Evolutionary conservation across 75 land plant species (phyloP).

Genomic region (Pseudotsuga menziesii): DNA sequence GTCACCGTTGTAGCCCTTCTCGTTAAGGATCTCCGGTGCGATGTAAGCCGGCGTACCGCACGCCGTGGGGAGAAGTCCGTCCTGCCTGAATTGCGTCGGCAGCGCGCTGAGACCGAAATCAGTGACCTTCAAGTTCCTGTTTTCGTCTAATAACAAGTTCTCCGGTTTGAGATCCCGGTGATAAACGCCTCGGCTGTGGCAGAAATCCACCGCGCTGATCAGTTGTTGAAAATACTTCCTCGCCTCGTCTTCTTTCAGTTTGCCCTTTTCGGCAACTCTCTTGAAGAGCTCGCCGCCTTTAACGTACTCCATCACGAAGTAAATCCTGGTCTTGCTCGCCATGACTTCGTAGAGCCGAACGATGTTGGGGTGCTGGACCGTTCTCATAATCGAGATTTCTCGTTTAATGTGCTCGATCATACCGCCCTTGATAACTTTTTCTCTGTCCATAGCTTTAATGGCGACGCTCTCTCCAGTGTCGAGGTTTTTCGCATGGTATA

Average conservation of each 20-base stretch:
- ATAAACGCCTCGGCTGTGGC: slow-evolving; percentile 57
- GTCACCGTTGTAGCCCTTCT: slow-evolving; percentile 58
- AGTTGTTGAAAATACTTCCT: slow-evolving; percentile 51
- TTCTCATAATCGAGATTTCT: slow-evolving; percentile 77
- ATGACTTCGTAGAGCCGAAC: slow-evolving; percentile 75
- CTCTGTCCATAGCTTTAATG: slow-evolving; percentile 66
- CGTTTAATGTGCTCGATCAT: slow-evolving; percentile 81
- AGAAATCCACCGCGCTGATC: slow-evolving; percentile 46
- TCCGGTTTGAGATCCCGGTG: slow-evolving; percentile 13
- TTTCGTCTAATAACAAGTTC: too few species aligned
- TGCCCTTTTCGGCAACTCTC: slow-evolving; percentile 25
- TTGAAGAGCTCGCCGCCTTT: slow-evolving; percentile 49
- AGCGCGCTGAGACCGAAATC: slow-evolving; percentile 51
- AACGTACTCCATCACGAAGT: slow-evolving; percentile 62
- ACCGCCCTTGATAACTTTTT: slow-evolving; percentile 72
- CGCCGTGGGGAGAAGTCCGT: slow-evolving; percentile 55
- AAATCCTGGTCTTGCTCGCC: slow-evolving; percentile 65
- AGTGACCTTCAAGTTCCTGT: slow-evolving; percentile 46
- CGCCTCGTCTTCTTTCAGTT: slow-evolving; percentile 21
- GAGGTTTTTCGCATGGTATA: slow-evolving; percentile 58
- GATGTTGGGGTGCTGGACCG: slow-evolving; percentile 69
- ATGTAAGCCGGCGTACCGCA: slow-evolving; percentile 72
- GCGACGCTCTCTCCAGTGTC: slow-evolving; percentile 73
- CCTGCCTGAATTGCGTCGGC: slow-evolving; percentile 29
- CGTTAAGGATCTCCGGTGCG: slow-evolving; percentile 57